Evolutionary conservation across 441 rosid genomes (phyloP).

Genomic region (Theobroma grandiflorum): DNA sequence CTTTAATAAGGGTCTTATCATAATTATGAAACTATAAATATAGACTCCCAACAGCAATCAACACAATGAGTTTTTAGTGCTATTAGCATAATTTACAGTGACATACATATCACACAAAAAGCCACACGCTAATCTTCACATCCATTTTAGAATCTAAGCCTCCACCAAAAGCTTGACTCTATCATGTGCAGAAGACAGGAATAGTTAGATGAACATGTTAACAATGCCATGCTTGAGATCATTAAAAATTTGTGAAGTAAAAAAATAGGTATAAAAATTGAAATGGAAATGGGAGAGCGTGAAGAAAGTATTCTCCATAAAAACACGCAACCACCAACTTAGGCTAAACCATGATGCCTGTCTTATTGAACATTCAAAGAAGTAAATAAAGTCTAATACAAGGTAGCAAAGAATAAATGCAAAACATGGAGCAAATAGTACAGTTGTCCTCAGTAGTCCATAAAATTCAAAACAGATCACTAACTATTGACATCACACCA

Average conservation of each 20-base stretch:
- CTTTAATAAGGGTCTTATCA: background rate
- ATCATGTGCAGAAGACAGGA: background rate
- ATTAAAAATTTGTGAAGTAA: background rate
- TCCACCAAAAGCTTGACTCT: background rate
- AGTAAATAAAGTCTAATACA: background rate
- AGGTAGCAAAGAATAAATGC: background rate
- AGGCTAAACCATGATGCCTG: background rate
- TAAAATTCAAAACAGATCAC: background rate
- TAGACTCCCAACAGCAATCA: background rate
- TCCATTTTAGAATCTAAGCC: background rate
- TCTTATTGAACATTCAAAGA: background rate
- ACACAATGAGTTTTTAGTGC: background rate
- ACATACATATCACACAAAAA: background rate
- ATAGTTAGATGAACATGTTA: background rate
- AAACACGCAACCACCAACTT: background rate
- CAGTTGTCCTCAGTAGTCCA: background rate
- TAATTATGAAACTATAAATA: background rate
- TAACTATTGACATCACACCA: background rate
- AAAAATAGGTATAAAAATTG: background rate
- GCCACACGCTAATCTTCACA: background rate
- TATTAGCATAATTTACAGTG: background rate
- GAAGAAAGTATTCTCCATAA: background rate
- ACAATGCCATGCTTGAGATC: background rate
- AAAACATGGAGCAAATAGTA: background rate
- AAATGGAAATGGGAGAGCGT: background rate